Evolutionary conservation across 163 green algal genomes (phyloP), one percentile per base, ranked within the genome.

Genomic region (Scenedesmus sp.): DNA sequence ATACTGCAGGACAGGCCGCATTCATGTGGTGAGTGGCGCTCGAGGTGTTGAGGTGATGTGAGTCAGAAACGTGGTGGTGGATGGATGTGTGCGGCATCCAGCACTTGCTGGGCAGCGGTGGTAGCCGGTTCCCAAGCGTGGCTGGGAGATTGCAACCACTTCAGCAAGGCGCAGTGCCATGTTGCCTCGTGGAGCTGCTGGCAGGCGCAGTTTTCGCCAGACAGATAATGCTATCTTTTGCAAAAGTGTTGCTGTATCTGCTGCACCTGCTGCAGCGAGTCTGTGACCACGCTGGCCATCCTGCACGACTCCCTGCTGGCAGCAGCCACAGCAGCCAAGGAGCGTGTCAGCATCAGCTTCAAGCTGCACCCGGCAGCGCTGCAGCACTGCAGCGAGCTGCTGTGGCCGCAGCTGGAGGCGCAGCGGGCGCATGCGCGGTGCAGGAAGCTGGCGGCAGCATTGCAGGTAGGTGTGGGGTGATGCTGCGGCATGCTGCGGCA

Each of bases 351-450:
- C 83, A 90, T 82, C 20, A 34, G 52, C 20, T 81, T 79, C 52
- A 23, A 56, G 56, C 23, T 92, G 89, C 83, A 86, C 70, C 82
- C 82, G 4, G 26, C 46, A 67, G 89, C 52, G 3, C 67, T 92
- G 70, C 81, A 84, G 54, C 89, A 92, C 83, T 76, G 54, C 82
- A 55, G 46, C 13, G 34, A 4, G 4, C 67, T 82, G 55, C 67
- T 92, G 89, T 92, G 89, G 89, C 89, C 89, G 23, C 18, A 79
- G 16, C 89, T 92, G 66, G 82, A 92, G 89, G 46, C n/a, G 73
- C 89, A 92, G 89, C 70, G 89, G 3, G 52, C 16, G 10, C 3
- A 12, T 34, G 89, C 89, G 4, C 73, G 89, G n/a, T 70, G 26
- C 6, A 46, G n/a, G 7, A 60, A 89, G 66, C 66, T 92, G 67